Evolutionary conservation across 2,329 filamentous ascomycete species (phyloP), one percentile per base, ranked within the genome.

Genomic region (Claviceps quebecensis): DNA sequence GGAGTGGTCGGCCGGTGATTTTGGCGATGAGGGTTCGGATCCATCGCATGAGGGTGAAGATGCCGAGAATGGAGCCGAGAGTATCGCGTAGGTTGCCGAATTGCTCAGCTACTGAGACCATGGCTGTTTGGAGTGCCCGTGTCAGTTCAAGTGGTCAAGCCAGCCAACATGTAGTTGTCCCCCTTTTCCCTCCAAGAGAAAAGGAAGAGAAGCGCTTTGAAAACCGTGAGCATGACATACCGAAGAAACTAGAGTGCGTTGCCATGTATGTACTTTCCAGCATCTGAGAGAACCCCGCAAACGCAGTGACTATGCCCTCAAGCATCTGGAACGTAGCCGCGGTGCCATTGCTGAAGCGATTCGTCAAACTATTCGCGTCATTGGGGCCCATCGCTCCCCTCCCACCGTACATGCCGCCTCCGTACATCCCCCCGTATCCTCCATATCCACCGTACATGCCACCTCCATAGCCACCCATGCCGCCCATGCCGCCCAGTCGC

Each of bases 201-300:
- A 5, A 5, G 6, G 19, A n/a, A 19, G 23, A n/a, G 29, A 23
- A 34, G 19, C 14, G 26, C 4, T 26, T 39, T 13, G 29, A 40
- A 7, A 8, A 7, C 14, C 43, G 39, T 14, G 16, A 26, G 57
- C 84, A 61, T 78, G 23, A 58, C 84, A 61, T 78, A 95, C 89
- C 90, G 63, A 97, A 98, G 69, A 98, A 98, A 50, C 88, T 95
- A 5, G 90, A 96, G 69, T 98, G 93, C 0, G 93, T 98, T 34
- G 94, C 93, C 94, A 98, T 98, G 62, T 96, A 98, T 11, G 93
- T 97, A 73, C 93, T 97, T 71, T 98, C 93, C 29, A 98, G 77
- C 93, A 98, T 98, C 72, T 98, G 93, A 13, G 94, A 88, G 65
- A 98, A 97, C 0, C 94, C 93, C 19, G 90, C 90, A 72, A 98